Evolutionary conservation across 2,329 filamentous ascomycete genomes (phyloP).

Genomic region (Talaromyces sp.): DNA sequence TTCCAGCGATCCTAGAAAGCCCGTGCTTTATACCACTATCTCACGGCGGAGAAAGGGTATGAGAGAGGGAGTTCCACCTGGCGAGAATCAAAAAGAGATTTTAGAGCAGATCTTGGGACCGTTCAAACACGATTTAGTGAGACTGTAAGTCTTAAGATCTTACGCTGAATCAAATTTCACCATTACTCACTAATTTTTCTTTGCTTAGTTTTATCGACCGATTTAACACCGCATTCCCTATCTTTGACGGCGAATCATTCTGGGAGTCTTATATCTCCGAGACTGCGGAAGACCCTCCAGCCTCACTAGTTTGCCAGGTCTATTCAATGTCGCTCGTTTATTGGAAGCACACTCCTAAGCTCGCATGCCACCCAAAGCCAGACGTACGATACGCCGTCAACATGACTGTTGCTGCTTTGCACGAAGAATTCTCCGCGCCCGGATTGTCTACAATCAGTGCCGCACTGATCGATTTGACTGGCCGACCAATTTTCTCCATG

Average conservation of each 20-base stretch:
- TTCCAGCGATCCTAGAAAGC: conserved; percentile 50
- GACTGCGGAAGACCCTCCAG: conserved; percentile 54
- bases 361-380: conserved; percentile 53
- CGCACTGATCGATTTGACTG: conserved; percentile 61
- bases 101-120: conserved; percentile 64
- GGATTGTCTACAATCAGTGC: conserved; percentile 62
- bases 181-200: not conserved
- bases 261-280: conserved; percentile 52
- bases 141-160: conserved; percentile 46
- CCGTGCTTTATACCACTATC: conserved; percentile 53
- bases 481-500: conserved; percentile 62
- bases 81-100: conserved; percentile 56
- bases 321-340: conserved; percentile 62
- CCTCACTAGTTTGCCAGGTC: conserved; percentile 59
- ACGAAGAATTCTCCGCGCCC: conserved; percentile 62
- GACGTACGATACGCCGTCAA: conserved; percentile 66
- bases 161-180: not conserved
- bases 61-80: conserved; percentile 46
- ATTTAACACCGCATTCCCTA: conserved; percentile 63
- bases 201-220: conserved; percentile 55
- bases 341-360: conserved; percentile 55
- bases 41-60: conserved; percentile 54
- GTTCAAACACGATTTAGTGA: conserved; percentile 54
- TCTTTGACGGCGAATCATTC: conserved; percentile 61
- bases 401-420: conserved; percentile 61